Conservation (phyloP, 345 rosid species). For the Corymbia maculata region DNA sequence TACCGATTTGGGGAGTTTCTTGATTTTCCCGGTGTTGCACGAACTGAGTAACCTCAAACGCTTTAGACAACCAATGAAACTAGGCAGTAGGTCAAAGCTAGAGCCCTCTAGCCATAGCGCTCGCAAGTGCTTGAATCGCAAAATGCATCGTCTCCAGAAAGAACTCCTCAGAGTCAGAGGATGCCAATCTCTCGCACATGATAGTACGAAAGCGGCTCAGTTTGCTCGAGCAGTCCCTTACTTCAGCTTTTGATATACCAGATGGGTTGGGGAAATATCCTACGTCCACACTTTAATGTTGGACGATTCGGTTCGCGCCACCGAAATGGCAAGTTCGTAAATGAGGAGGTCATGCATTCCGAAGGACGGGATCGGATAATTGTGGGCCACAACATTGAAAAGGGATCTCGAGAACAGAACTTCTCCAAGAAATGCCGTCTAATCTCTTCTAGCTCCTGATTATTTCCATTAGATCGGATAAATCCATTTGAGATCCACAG, state of each 20-base stretch:
- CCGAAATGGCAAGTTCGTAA: slow-evolving; percentile 9
- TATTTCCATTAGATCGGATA: not conserved
- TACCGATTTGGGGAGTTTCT: slow-evolving; percentile 4
- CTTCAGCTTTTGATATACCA: not conserved
- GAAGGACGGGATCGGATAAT: fast-evolving
- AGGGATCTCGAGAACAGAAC: slow-evolving; percentile 15
- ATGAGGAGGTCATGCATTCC: slow-evolving; percentile 24
- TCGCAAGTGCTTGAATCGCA: not conserved
- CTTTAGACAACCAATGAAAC: slow-evolving; percentile 2
- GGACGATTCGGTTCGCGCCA: not conserved
- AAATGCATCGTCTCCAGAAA: not conserved
- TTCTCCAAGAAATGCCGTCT: slow-evolving; percentile 1
- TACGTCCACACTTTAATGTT: not conserved
- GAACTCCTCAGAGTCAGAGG: not conserved
- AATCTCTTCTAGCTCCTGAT: not conserved
- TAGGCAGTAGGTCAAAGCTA: not conserved
- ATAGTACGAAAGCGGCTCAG: not conserved
- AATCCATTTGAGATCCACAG: slow-evolving; percentile 4
- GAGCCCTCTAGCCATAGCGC: not conserved
- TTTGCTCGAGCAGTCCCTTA: not conserved
- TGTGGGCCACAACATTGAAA: not conserved
- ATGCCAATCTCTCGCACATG: not conserved
- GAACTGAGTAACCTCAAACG: slow-evolving; percentile 11
- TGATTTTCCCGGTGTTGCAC: not conserved
- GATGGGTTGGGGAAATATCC: not conserved